Base-by-base conservation (phyloP, 164 flowering plant species). In the Liriodendron chinense region DNA sequence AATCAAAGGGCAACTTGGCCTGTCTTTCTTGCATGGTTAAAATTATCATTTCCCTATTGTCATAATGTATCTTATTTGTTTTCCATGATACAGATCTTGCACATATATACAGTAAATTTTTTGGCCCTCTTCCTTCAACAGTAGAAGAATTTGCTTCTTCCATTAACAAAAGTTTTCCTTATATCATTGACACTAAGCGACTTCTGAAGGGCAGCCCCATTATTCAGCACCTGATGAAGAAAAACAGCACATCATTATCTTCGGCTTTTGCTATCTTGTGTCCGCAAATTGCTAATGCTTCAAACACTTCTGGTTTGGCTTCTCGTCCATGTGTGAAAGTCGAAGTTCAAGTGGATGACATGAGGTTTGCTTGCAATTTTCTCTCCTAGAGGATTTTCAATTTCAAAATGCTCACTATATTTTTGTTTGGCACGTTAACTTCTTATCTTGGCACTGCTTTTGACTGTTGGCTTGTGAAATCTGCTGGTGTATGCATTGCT, bases 341-440 rank as follows among this genome's bases (percentile, higher is more conserved):
- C 76, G 98, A 91, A 76, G 93, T 96, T 80, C 88, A 89, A 83
- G 96, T 91, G 73, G 98, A 92, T 84, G 93, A 91, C 59, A 76
- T 80, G 80, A 94, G 97, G 99, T 96, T 74, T 53, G 85, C 63
- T 73, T 24, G 16, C 48, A 68, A 68, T 69, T 69, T 47, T 43
- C 21, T 43, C 43, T 67, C n/a, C n/a, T 26, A 26, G 47, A 16
- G 28, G 68, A 16, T 53, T 53, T 53, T 53, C 16, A 53, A 12
- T 53, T 53, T 53, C 18, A 12, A 53, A 53, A 53, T 53, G 10
- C 13, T 53, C 59, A 53, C 43, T 6, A 34, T 34, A 34, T 34
- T 34, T 34, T 34, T 34, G 43, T 34, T 34, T 34, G 43, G 43
- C 43, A 34, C 7, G 5, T 34, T 34, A 34, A 34, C 43, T 34